Evolutionary conservation across 2,329 filamentous ascomycete species (phyloP).

Genomic region (Exserohilum rostratum): DNA sequence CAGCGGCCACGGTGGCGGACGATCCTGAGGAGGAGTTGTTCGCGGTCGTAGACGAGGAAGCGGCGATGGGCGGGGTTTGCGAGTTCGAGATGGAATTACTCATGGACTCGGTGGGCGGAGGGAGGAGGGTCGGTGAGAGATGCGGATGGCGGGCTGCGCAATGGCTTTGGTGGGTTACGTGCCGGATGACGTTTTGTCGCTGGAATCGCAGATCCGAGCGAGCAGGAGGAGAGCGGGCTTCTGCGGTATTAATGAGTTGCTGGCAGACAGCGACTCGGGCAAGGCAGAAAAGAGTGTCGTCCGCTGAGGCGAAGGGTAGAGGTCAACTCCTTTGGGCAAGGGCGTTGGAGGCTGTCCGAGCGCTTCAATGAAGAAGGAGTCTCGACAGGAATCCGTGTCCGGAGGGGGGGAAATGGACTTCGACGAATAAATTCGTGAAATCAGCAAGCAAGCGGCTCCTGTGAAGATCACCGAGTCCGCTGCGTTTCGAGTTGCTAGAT

Average conservation of each 20-base stretch:
- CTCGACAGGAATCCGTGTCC: slow-evolving; percentile 37
- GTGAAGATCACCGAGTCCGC: slow-evolving; percentile 35
- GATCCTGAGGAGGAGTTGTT: slow-evolving; percentile 57
- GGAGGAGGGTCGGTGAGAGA: slow-evolving; percentile 11
- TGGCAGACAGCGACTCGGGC: slow-evolving; percentile 30
- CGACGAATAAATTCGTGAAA: slow-evolving; percentile 48
- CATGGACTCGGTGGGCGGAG: slow-evolving; percentile 51
- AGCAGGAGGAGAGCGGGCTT: slow-evolving; percentile 7
- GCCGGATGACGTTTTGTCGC: slow-evolving; percentile 22
- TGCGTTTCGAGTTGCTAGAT: slow-evolving; percentile 38
- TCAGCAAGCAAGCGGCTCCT: slow-evolving; percentile 44
- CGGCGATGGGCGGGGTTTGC: slow-evolving; percentile 55
- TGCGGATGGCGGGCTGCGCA: slow-evolving; percentile 20
- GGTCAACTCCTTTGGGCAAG: slow-evolving; percentile 34
- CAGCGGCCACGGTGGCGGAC: slow-evolving; percentile 57
- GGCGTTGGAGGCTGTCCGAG: slow-evolving; percentile 45
- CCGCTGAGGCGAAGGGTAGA: slow-evolving; percentile 26
- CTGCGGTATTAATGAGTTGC: slow-evolving; percentile 35
- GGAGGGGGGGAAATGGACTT: slow-evolving; percentile 35
- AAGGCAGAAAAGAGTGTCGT: slow-evolving; percentile 33
- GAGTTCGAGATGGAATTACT: slow-evolving; percentile 64
- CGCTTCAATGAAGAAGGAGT: slow-evolving; percentile 37
- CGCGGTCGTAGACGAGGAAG: slow-evolving; percentile 56
- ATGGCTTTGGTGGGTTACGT: slow-evolving; percentile 12
- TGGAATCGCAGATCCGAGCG: slow-evolving; percentile 43